Evolutionary conservation across 768 basidiomycete genomes (phyloP).

Genomic region (Boletus sp.): DNA sequence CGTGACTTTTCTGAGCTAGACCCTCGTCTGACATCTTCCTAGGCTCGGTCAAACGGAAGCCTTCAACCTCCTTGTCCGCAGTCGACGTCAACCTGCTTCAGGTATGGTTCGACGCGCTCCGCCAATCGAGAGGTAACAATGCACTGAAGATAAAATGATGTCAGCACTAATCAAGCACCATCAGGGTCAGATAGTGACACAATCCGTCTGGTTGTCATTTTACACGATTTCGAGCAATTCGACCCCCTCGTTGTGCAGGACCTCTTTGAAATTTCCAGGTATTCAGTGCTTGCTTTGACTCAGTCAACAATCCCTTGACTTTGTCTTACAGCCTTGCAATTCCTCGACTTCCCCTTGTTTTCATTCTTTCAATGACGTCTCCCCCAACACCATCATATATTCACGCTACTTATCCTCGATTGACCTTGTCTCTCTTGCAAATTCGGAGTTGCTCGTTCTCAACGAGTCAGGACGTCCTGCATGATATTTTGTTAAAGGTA

Average conservation of each 20-base stretch:
- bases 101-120: constrained; percentile 55
- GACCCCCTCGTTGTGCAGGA: constrained; percentile 64
- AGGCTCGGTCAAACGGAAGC: constrained; percentile 44
- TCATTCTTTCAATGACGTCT: constrained; percentile 60
- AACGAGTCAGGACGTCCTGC: constrained; percentile 45
- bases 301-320: neutral
- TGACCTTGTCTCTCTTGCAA: constrained; percentile 57
- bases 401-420: constrained; percentile 56
- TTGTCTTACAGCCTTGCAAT: constrained; percentile 45
- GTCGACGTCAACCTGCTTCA: constrained; percentile 62
- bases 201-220: constrained; percentile 51
- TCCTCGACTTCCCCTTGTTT: constrained; percentile 58
- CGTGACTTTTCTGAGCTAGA: constrained; percentile 7
- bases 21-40: neutral
- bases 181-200: constrained; percentile 16
- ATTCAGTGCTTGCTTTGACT: constrained; percentile 1
- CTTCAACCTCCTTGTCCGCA: constrained; percentile 50
- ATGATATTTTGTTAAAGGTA: constrained; percentile 57
- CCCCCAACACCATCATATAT: constrained; percentile 56
- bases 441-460: constrained; percentile 52
- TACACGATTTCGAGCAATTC: constrained; percentile 77
- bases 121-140: constrained; percentile 38
- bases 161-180: neutral
- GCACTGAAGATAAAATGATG: neutral
- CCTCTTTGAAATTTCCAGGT: constrained; percentile 73